Conservation (phyloP, 148 eudicot genomes). For the Limonium bicolor region DNA sequence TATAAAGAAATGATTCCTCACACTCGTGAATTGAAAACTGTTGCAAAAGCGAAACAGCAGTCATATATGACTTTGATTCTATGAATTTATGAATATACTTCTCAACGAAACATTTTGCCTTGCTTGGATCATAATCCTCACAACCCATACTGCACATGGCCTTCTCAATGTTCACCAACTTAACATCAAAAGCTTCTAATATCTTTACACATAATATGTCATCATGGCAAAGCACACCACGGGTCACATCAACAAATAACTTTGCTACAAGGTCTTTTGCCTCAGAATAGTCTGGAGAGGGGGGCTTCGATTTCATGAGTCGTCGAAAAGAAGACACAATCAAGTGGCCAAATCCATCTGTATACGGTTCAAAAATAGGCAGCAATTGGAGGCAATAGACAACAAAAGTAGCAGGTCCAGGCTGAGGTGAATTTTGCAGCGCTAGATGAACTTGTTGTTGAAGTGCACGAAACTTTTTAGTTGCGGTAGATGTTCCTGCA, state of each 20-base stretch:
- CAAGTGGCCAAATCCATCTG: constrained; percentile 82
- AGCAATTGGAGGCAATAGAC: constrained; percentile 59
- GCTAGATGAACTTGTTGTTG: constrained; percentile 65
- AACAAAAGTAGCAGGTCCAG: constrained; percentile 67
- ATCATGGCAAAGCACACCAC: constrained; percentile 35
- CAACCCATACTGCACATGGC: constrained; percentile 20
- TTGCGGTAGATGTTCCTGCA: constrained; percentile 71
- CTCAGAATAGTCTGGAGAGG: constrained; percentile 27
- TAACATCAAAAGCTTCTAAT: constrained; percentile 49
- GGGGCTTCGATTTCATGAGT: constrained; percentile 29
- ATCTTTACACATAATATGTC: constrained; percentile 51
- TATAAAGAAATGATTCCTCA: constrained; percentile 49
- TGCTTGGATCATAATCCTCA: constrained; percentile 12
- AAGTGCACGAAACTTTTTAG: constrained; percentile 70
- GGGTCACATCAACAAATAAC: constrained; percentile 37
- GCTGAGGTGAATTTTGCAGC: constrained; percentile 48
- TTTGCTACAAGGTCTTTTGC: constrained; percentile 52
- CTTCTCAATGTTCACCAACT: constrained; percentile 35
- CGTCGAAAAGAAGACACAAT: constrained; percentile 60
- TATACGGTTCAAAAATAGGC: constrained; percentile 56
- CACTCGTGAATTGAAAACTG: constrained; percentile 51
- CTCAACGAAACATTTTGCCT: constrained; percentile 44
- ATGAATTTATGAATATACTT: constrained; percentile 38
- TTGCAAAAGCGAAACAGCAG: constrained; percentile 64
- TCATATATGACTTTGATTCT: constrained; percentile 57